Evolutionary conservation across 345 rosid species (phyloP), one percentile per base, ranked within the genome.

Genomic region (Noccaea caerulescens): DNA sequence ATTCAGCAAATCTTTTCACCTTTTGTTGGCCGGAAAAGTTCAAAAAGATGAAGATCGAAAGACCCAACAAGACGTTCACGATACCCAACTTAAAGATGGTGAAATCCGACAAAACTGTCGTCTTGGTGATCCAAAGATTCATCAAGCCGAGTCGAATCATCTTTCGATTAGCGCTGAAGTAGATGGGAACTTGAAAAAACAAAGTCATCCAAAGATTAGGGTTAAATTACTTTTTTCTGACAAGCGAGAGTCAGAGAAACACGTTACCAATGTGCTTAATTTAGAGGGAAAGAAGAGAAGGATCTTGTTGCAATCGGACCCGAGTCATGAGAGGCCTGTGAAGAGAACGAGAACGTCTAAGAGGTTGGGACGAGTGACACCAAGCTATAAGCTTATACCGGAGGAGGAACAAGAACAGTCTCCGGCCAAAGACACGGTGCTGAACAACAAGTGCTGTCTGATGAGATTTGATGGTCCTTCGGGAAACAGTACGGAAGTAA

Each of bases 31-130:
- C 3, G 3, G 10, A 9, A 38, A 9, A 9, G 41, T 2, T 38
- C 10, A 55, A 20, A 33, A 55, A 10, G 20, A 56, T 56, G 25
- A 55, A 10, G 20, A 56, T 56, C 12, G 12, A n/a, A 54, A 54
- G 41, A 54, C 38, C 16, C 39, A 7, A 54, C 59, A n/a, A 13
- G 37, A 7, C 11, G 39, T 32, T 55, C 7, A 54, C 3, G 58
- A 54, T n/a, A 54, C 39, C 20, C 39, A 12, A 13, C 60, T 13
- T 55, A 41, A 56, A 56, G 60, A 56, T 8, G 60, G 60, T 56
- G 41, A 55, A 8, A 55, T 55, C 9, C 39, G 59, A n/a, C 41
- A 55, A 34, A 3, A 56, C 11, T 1, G 5, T 32, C 6, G 13
- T 52, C 43, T 3, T 39, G 11, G 3, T 10, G 43, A 39, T 4